phyloP scores from a whole-genome alignment of 768 basidiomycete species.

The Russula ochroleuca region DNA sequence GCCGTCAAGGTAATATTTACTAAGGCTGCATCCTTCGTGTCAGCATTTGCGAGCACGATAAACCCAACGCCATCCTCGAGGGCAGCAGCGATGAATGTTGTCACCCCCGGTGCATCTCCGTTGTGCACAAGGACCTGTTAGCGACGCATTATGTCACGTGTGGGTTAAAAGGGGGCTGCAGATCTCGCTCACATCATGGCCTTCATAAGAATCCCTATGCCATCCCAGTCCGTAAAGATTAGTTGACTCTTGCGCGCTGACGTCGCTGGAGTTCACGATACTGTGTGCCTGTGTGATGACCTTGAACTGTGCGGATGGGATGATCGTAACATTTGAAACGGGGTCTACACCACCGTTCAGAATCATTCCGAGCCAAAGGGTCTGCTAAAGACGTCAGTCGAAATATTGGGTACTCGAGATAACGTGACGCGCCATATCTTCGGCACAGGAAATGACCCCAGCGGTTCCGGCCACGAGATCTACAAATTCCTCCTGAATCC shows the following conservation, averaged over 20 bases:
- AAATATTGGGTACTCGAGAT: not conserved
- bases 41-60: slow-evolving; percentile 30
- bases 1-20: no score
- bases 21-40: slow-evolving; percentile 5
- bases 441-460: no score
- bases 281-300: slow-evolving; percentile 22
- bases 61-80: slow-evolving; percentile 39
- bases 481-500: slow-evolving; percentile 23
- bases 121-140: slow-evolving; percentile 35
- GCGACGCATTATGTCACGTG: not conserved
- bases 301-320: slow-evolving; percentile 30
- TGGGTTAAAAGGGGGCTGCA: not conserved
- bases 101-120: slow-evolving; percentile 38
- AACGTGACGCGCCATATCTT: no score
- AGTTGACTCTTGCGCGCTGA: slow-evolving; percentile 20
- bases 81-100: slow-evolving; percentile 34
- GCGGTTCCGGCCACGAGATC: no score
- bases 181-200: slow-evolving; percentile 38
- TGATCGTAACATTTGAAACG: slow-evolving; percentile 33
- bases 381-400: slow-evolving; percentile 29
- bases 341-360: slow-evolving; percentile 37
- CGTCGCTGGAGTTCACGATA: slow-evolving; percentile 24
- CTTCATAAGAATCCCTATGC: slow-evolving; percentile 36
- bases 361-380: slow-evolving; percentile 39
- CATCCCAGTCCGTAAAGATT: slow-evolving; percentile 45